A percentile compares a stretch with the other conserved stretches of the same genome.
Evolutionary conservation across 495 filamentous ascomycete species (phyloP).

Genomic region (Corynascus novoguineensis): DNA sequence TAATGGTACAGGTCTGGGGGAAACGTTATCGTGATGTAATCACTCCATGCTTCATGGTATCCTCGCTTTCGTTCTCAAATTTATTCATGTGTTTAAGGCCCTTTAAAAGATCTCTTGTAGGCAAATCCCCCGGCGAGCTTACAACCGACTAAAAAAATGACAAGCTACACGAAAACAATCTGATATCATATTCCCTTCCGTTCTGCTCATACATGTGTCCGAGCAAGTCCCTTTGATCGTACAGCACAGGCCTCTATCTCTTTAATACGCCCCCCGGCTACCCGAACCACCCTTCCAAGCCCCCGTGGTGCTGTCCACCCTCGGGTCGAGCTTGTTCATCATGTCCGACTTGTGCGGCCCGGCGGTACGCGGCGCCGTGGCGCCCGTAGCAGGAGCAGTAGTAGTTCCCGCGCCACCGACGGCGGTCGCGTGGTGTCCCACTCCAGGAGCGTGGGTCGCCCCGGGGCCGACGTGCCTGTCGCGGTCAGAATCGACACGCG

Average conservation of each 20-base stretch:
- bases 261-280: background rate
- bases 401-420: background rate
- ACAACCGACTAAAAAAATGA: too few relatives aligned
- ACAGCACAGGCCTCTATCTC: too few relatives aligned
- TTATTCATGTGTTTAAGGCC: too few relatives aligned
- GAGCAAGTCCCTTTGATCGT: too few relatives aligned
- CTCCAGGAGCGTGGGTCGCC: background rate
- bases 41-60: too few relatives aligned
- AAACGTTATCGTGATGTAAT: too few relatives aligned
- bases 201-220: too few relatives aligned
- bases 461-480: conserved; percentile 9
- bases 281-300: background rate
- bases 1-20: too few relatives aligned
- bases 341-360: conserved; percentile 48
- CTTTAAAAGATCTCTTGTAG: too few relatives aligned
- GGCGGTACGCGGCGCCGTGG: conserved; percentile 31
- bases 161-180: background rate
- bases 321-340: conserved; percentile 49
- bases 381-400: conserved; percentile 23
- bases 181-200: conserved; percentile 1
- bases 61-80: background rate
- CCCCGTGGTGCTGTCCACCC: conserved; percentile 37
- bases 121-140: too few relatives aligned
- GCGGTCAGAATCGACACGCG: conserved; percentile 30
- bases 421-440: background rate